Conservation (phyloP, 257 asterid species). For the Coffea eugenioides region DNA sequence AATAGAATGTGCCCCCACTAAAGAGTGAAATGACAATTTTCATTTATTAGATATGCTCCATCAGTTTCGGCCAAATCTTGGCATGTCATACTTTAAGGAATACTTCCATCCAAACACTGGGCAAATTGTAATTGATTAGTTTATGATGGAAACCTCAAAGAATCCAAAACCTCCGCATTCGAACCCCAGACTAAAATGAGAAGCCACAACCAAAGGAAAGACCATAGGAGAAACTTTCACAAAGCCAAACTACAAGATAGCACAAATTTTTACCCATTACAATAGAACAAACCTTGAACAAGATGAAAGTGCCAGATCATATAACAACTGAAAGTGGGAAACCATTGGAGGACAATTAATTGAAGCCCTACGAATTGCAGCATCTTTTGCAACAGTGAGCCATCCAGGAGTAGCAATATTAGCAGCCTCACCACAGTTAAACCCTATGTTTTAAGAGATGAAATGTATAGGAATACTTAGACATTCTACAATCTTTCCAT, state of each 20-base stretch:
- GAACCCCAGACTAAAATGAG: neutral
- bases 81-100: no score
- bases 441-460: slow-evolving; percentile 47
- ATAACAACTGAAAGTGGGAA: slow-evolving; percentile 93
- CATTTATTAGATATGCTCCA: neutral
- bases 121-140: neutral
- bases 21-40: neutral
- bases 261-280: neutral
- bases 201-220: neutral
- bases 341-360: slow-evolving; percentile 96
- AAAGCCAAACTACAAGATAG: neutral
- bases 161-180: neutral
- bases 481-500: neutral
- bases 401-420: slow-evolving; percentile 99
- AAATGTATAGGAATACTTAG: neutral
- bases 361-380: slow-evolving; percentile 98
- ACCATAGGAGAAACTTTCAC: neutral
- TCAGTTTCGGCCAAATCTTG: neutral
- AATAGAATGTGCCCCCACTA: neutral
- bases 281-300: slow-evolving; percentile 70
- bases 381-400: slow-evolving; percentile 94
- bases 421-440: slow-evolving; percentile 97
- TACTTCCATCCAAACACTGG: neutral
- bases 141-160: neutral
- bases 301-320: slow-evolving; percentile 82